These are phyloP conservation scores for Mucor saturninus DNA, from an alignment of 371 early-diverging fungal genomes.

Conservation along the genomic window DNA sequence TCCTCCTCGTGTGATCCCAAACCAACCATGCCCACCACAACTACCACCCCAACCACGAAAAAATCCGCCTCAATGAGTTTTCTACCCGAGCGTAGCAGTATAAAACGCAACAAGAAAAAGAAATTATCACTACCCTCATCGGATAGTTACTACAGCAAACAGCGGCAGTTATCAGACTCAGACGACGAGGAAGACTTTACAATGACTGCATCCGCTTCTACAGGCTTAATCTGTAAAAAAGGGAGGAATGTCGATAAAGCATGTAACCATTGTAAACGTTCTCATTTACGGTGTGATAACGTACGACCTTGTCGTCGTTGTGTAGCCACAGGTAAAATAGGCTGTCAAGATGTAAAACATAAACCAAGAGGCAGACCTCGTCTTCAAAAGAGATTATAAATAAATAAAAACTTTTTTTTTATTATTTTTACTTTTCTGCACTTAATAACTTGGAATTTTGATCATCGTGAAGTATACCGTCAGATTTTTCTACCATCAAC, in stretches of 20 bases:
- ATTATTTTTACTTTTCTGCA: constrained; percentile 21
- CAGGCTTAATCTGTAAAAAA: constrained; percentile 20
- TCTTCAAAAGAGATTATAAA: constrained; percentile 14
- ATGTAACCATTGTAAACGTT: constrained; percentile 52
- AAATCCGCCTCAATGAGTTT: constrained; percentile 16
- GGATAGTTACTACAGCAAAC: constrained; percentile 9
- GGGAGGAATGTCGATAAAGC: constrained; percentile 51
- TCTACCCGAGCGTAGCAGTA: constrained; percentile 9
- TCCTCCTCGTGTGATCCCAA: too few relatives aligned
- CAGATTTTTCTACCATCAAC: constrained; percentile 16
- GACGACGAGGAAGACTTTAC: constrained; percentile 13
- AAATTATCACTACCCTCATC: background rate
- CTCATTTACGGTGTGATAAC: constrained; percentile 49
- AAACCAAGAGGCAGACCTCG: constrained; percentile 51
- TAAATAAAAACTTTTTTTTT: background rate
- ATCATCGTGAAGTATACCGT: constrained; percentile 38
- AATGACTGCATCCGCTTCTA: background rate
- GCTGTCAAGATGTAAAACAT: constrained; percentile 53
- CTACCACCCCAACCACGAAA: background rate
- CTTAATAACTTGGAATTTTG: constrained; percentile 39
- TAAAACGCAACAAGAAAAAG: background rate
- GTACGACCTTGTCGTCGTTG: constrained; percentile 49
- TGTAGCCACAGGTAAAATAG: constrained; percentile 45
- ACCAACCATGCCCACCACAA: background rate
- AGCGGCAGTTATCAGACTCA: constrained; percentile 8